phyloP scores from a whole-genome alignment of 768 basidiomycete genomes.

The Auriscalpium orientale region DNA sequence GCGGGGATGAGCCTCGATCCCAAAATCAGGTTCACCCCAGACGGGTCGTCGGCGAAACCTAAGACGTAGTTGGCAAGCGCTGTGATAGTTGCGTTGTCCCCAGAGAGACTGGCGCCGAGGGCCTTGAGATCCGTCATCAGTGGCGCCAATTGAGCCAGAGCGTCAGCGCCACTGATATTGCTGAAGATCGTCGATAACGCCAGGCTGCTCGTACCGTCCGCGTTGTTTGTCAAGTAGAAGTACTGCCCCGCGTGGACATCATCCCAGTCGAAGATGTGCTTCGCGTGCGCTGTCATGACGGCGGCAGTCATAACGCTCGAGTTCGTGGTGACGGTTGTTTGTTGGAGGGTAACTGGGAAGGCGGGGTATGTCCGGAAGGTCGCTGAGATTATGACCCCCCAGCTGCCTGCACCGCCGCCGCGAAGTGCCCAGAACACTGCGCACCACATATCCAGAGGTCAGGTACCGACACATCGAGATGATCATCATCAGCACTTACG shows the following conservation, averaged over 20 bases:
- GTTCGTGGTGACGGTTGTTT: conserved; percentile 12
- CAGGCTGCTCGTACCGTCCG: conserved; percentile 10
- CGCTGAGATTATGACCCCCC: conserved; percentile 30
- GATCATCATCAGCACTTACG: background rate
- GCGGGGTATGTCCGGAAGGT: conserved; percentile 29
- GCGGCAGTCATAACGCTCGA: conserved; percentile 16
- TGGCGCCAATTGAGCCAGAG: background rate
- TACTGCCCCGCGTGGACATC: conserved; percentile 12
- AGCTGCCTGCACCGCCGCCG: conserved; percentile 22
- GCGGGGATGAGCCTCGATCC: conserved; percentile 11
- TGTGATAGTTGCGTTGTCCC: background rate
- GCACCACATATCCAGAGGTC: background rate
- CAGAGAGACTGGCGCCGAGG: background rate
- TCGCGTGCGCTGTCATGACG: conserved; percentile 24
- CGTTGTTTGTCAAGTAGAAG: conserved; percentile 3
- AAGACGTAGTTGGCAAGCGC: background rate
- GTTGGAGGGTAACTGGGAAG: conserved; percentile 23
- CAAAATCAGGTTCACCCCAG: conserved; percentile 4
- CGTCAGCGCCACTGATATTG: background rate
- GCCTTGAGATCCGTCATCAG: background rate
- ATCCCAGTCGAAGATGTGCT: conserved; percentile 32
- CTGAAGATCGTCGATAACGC: conserved; percentile 24
- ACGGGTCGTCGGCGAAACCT: conserved; percentile 3
- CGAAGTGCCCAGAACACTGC: background rate
- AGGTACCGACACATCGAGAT: background rate